Evolutionary conservation across 169 alveolate species (phyloP), one percentile per base, ranked within the genome.

Genomic region (Plasmodium malariae): DNA sequence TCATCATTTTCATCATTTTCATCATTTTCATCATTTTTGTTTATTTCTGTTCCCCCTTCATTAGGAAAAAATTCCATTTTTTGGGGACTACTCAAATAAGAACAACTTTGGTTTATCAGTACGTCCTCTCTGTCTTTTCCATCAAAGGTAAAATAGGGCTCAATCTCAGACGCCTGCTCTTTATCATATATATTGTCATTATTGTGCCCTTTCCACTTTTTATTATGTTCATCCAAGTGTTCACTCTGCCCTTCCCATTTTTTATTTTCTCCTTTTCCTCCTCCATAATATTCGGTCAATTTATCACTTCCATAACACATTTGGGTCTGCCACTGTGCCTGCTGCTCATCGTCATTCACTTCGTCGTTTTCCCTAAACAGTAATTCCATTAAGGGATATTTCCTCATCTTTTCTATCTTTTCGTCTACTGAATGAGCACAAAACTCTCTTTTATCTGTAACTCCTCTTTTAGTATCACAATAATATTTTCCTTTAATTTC

Each of bases 361-460:
- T n/a, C n/a, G n/a, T 78, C 89, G 34, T 78, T 48, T 34, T 78
- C 89, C 30, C 51, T 48, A 62, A 78, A 78, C 24, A 62, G 76
- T 2, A 7, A 63, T 14, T 78, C 89, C 78, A 78, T 78, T 36
- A 78, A n/a, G 7, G 78, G 78, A 63, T 62, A 62, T 21, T 14
- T 17, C 34, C 37, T 57, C 17, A 19, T 26, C 55, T 24, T 14
- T 51, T 57, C 59, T 14, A 21, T 17, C 32, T 6, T 7, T 37
- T 17, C 65, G 40, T 19, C 17, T 6, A 63, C 11, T 19, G 19
- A 12, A 28, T 63, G 21, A 19, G 34, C 40, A 24, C 40, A 19
- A 36, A 14, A 19, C 12, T 57, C 83, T 26, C 6, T 17, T 45
- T n/a, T 7, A 7, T 11, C 54, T 73, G 57, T 62, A 36, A 32